A percentile compares a stretch with the other conserved stretches of the same genome.
These are phyloP conservation scores for Hypoxylon subgilvum DNA, from an alignment of 495 filamentous ascomycete genomes.

Conservation along the genomic window DNA sequence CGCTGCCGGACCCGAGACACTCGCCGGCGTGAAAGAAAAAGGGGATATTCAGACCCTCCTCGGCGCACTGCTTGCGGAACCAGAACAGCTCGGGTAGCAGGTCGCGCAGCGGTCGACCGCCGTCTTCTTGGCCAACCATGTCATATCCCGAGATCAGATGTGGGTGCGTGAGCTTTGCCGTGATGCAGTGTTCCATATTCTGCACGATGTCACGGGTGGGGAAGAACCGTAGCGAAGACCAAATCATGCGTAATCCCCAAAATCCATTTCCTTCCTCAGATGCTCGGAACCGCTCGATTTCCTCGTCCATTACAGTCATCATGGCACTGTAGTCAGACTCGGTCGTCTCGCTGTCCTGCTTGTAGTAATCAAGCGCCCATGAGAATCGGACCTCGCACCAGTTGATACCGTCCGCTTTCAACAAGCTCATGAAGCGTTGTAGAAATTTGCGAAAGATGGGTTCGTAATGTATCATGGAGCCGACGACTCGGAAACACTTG, in stretches of 20 bases:
- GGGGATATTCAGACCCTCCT: conserved; percentile 83
- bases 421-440: conserved; percentile 65
- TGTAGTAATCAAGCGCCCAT: conserved; percentile 67
- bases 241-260: conserved; percentile 88
- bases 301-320: conserved; percentile 75
- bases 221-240: conserved; percentile 72
- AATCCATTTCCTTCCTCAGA: conserved; percentile 74
- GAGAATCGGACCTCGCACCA: conserved; percentile 75
- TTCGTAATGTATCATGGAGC: conserved; percentile 82
- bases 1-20: conserved; percentile 75
- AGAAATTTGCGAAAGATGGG: conserved; percentile 84
- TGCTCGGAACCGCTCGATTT: conserved; percentile 74
- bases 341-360: conserved; percentile 61
- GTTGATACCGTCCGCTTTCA: conserved; percentile 76
- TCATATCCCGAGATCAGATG: conserved; percentile 86
- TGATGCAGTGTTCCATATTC: conserved; percentile 84
- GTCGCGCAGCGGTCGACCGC: conserved; percentile 74
- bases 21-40: conserved; percentile 97
- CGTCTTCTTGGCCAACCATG: conserved; percentile 83
- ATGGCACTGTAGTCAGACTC: conserved; percentile 69
- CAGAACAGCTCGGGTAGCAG: conserved; percentile 85
- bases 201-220: conserved; percentile 70
- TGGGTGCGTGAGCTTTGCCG: conserved; percentile 77
- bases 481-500: conserved; percentile 70
- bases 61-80: conserved; percentile 84